Evolutionary conservation across 352 stramenopile species (phyloP).

Genomic region (Paralagenidium karlingii): DNA sequence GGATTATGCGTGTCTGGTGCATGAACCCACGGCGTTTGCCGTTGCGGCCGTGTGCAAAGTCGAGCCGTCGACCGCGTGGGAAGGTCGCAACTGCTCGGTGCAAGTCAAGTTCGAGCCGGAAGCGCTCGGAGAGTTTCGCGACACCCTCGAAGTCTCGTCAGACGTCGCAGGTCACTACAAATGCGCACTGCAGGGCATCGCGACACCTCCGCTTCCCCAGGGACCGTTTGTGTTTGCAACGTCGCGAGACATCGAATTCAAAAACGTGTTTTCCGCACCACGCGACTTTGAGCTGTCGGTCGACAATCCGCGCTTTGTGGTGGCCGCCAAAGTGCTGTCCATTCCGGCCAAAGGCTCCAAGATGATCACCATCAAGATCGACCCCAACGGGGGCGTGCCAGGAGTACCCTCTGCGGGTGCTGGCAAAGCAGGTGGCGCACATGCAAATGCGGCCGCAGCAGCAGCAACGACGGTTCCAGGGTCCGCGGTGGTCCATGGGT

Average conservation of each 20-base stretch:
- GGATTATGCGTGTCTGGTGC: conserved; percentile 45
- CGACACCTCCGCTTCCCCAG: conserved; percentile 62
- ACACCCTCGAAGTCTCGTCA: conserved; percentile 57
- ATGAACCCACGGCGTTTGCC: conserved; percentile 55
- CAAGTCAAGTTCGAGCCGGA: conserved; percentile 83
- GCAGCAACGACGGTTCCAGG: too few relatives aligned
- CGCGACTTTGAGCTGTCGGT: conserved; percentile 69
- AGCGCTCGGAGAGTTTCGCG: conserved; percentile 69
- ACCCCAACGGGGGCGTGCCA: conserved; percentile 9
- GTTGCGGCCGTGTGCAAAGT: conserved; percentile 32
- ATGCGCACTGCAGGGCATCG: conserved; percentile 68
- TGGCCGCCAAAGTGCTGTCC: conserved; percentile 36
- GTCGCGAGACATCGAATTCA: conserved; percentile 74
- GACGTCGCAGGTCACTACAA: conserved; percentile 69
- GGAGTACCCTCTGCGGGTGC: not conserved
- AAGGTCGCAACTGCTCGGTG: conserved; percentile 47
- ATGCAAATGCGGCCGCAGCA: too few relatives aligned
- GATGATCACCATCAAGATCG: conserved; percentile 42
- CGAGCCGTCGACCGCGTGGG: conserved; percentile 49
- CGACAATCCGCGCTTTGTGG: conserved; percentile 61
- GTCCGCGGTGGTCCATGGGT: too few relatives aligned
- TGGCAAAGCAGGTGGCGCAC: too few relatives aligned
- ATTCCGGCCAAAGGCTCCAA: conserved; percentile 61
- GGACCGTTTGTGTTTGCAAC: conserved; percentile 64
- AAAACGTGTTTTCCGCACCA: conserved; percentile 77